Conservation (phyloP, 352 stramenopile genomes). For the Blastocystis sp. region DNA sequence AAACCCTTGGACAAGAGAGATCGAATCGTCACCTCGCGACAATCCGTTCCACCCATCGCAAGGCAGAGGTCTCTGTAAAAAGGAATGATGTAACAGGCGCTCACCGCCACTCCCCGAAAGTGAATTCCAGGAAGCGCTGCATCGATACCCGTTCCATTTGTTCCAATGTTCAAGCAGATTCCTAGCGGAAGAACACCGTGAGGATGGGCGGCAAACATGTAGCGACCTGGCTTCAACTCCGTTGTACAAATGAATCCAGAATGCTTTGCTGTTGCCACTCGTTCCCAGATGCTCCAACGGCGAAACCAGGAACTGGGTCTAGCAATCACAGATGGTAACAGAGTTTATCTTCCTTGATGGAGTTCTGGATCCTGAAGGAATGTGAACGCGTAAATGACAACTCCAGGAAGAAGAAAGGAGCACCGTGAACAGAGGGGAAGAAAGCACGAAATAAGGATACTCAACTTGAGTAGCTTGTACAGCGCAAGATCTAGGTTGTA, state of each 20-base stretch:
- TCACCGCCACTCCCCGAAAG: slow-evolving; percentile 37
- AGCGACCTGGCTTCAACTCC: neutral
- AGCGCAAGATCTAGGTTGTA: neutral
- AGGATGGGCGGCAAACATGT: slow-evolving; percentile 47
- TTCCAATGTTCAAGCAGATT: slow-evolving; percentile 50
- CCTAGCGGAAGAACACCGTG: slow-evolving; percentile 40
- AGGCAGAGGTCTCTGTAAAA: slow-evolving; percentile 45
- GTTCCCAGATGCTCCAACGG: neutral
- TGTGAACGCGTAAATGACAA: slow-evolving; percentile 4
- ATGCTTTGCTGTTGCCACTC: slow-evolving; percentile 4
- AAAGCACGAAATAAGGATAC: slow-evolving; percentile 25
- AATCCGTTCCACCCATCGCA: slow-evolving; percentile 39
- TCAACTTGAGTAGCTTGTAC: slow-evolving; percentile 27
- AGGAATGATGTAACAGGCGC: slow-evolving; percentile 43
- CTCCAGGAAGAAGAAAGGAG: neutral
- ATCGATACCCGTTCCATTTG: slow-evolving; percentile 26
- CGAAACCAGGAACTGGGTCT: slow-evolving; percentile 15
- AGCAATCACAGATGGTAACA: neutral
- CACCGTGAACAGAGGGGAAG: neutral
- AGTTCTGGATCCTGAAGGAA: slow-evolving; percentile 40
- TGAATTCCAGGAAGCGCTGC: slow-evolving; percentile 7
- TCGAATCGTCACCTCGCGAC: slow-evolving; percentile 7
- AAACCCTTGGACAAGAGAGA: neutral
- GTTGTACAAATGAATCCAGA: slow-evolving; percentile 10
- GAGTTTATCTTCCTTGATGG: slow-evolving; percentile 1